phyloP scores from a whole-genome alignment of 257 asterid genomes.

The Avicennia marina region DNA sequence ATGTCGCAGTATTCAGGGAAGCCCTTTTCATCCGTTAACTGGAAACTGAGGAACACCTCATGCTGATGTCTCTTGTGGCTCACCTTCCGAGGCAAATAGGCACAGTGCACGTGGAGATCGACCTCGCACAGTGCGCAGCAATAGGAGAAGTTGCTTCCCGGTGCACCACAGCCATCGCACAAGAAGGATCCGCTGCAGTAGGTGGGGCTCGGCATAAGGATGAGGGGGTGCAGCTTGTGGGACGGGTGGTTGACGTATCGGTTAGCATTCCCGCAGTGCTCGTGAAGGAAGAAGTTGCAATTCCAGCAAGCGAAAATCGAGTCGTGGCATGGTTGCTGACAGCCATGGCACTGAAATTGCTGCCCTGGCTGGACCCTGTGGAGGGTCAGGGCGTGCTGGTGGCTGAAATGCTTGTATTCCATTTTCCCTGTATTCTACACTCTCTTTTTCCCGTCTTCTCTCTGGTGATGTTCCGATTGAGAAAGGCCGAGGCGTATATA shows the following conservation, averaged over 20 bases:
- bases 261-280: conserved; percentile 64
- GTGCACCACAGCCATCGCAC: conserved; percentile 54
- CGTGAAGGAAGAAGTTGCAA: conserved; percentile 67
- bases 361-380: conserved; percentile 37
- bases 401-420: conserved; percentile 69
- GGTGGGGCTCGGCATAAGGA: conserved; percentile 49
- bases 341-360: conserved; percentile 51
- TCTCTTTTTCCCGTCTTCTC: no score
- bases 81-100: conserved; percentile 40
- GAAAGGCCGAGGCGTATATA: no score
- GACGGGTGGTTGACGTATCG: conserved; percentile 60
- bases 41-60: conserved; percentile 26
- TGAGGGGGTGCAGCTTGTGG: conserved; percentile 48
- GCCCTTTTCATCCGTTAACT: background rate
- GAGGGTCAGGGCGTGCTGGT: conserved; percentile 45
- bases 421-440: no score
- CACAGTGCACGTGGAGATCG: conserved; percentile 60
- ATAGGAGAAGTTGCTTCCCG: conserved; percentile 49
- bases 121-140: conserved; percentile 55
- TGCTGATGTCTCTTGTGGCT: conserved; percentile 40
- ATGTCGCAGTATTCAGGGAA: conserved; percentile 35
- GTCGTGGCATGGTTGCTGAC: conserved; percentile 38
- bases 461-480: no score
- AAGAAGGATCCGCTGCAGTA: conserved; percentile 58
- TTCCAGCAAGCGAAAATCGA: conserved; percentile 53